phyloP scores from a whole-genome alignment of 371 early-diverging fungal species.

The Thermomucor indicae-seudaticae region DNA sequence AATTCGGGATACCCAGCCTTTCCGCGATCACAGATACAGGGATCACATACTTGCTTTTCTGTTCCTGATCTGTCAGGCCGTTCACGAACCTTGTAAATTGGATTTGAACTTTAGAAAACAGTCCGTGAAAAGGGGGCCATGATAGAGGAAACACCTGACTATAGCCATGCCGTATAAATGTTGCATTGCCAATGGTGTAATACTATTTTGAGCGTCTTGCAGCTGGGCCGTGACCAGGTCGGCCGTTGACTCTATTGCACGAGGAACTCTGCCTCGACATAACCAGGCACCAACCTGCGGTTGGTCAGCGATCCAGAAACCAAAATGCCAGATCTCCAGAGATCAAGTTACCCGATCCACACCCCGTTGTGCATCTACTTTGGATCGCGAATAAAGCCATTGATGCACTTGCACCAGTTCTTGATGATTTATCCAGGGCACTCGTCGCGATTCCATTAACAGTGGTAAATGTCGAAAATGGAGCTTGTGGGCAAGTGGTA shows the following conservation, averaged over 20 bases:
- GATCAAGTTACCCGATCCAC: conserved; percentile 28
- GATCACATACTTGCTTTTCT: conserved; percentile 44
- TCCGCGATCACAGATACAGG: conserved; percentile 55
- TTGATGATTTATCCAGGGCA: conserved; percentile 45
- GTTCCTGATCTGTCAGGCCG: conserved; percentile 60
- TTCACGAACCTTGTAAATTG: conserved; percentile 55
- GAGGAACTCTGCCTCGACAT: conserved; percentile 55
- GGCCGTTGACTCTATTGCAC: conserved; percentile 55
- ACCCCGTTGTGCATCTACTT: conserved; percentile 8
- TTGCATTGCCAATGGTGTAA: conserved; percentile 38
- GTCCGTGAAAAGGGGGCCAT: neutral
- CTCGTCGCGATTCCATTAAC: conserved; percentile 26
- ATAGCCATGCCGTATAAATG: conserved; percentile 56
- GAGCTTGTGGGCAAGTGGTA: no score
- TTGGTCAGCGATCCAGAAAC: neutral
- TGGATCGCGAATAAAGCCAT: conserved; percentile 30
- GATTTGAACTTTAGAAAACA: neutral
- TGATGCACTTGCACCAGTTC: conserved; percentile 43
- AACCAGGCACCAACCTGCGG: conserved; percentile 61
- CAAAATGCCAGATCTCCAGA: neutral
- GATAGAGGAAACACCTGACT: conserved; percentile 23
- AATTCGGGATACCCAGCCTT: conserved; percentile 52
- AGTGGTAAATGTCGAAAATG: conserved; percentile 1
- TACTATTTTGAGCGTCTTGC: conserved; percentile 36
- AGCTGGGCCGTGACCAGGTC: conserved; percentile 51